Conservation (phyloP, 345 rosid genomes). For the Viola odorata region DNA sequence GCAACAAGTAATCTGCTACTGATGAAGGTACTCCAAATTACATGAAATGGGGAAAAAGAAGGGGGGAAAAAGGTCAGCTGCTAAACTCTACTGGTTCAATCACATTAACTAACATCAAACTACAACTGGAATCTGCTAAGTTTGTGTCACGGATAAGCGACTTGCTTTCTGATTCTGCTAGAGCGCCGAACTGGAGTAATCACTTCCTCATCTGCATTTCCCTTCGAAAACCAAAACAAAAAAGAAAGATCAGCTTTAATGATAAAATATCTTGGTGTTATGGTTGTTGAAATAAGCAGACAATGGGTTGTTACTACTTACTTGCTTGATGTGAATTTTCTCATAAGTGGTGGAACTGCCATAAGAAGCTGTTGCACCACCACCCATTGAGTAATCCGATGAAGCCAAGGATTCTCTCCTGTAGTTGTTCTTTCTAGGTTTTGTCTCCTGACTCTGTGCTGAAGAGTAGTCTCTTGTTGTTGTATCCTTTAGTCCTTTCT, state of each 20-base stretch:
- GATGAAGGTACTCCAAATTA: no score
- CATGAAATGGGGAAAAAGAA: no score
- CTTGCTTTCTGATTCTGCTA: slow-evolving; percentile 58
- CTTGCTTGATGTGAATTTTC: slow-evolving; percentile 55
- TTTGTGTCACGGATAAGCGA: slow-evolving; percentile 36
- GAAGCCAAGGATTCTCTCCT: slow-evolving; percentile 66
- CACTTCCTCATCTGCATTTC: slow-evolving; percentile 45
- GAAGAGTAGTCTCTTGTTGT: slow-evolving; percentile 17
- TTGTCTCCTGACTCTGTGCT: slow-evolving; percentile 44
- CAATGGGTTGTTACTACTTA: slow-evolving; percentile 23
- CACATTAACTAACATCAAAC: neutral
- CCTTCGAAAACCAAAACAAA: slow-evolving; percentile 33
- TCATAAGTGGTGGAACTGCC: slow-evolving; percentile 84
- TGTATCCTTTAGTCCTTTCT: slow-evolving; percentile 10
- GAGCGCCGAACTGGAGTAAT: slow-evolving; percentile 86
- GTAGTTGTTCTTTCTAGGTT: slow-evolving; percentile 22
- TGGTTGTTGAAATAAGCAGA: no score
- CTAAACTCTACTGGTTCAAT: no score
- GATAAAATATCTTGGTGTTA: no score
- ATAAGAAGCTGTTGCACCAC: slow-evolving; percentile 37
- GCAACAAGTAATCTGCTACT: no score
- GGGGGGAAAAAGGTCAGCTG: no score
- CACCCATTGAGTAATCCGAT: slow-evolving; percentile 48
- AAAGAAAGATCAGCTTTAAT: neutral
- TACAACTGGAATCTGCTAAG: no score